Evolutionary conservation across 768 basidiomycete genomes (phyloP).

Genomic region (Candolleomyces eurysporus): DNA sequence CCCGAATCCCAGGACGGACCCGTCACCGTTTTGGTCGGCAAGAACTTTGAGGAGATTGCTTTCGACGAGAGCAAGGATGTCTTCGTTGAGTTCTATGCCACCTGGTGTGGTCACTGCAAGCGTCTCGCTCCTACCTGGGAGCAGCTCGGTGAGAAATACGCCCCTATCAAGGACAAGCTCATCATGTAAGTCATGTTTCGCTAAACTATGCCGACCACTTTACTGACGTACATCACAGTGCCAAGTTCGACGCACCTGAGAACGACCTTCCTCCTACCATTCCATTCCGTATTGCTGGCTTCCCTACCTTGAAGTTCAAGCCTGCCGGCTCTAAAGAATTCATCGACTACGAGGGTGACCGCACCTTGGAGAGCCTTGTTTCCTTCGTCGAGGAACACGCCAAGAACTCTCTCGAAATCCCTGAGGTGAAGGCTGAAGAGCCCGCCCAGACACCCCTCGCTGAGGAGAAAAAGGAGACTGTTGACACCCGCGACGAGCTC

Average conservation of each 20-base stretch:
- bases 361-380: slow-evolving; percentile 80
- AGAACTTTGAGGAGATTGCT: slow-evolving; percentile 85
- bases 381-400: slow-evolving; percentile 81
- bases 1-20: slow-evolving; percentile 81
- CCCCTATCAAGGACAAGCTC: slow-evolving; percentile 67
- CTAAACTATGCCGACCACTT: not conserved
- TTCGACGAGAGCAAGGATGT: slow-evolving; percentile 90
- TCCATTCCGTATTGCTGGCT: slow-evolving; percentile 83
- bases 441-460: slow-evolving; percentile 36
- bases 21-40: slow-evolving; percentile 82
- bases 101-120: slow-evolving; percentile 98
- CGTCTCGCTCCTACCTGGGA: slow-evolving; percentile 96
- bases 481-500: slow-evolving; percentile 44
- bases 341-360: slow-evolving; percentile 92
- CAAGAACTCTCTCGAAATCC: slow-evolving; percentile 63
- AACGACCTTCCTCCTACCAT: slow-evolving; percentile 92
- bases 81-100: slow-evolving; percentile 95
- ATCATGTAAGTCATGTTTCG: slow-evolving; percentile 57
- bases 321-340: slow-evolving; percentile 83
- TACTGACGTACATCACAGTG: slow-evolving; percentile 43
- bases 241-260: slow-evolving; percentile 95
- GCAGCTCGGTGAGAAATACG: slow-evolving; percentile 81
- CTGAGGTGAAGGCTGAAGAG: slow-evolving; percentile 22
- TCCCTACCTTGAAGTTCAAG: slow-evolving; percentile 98
- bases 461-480: slow-evolving; percentile 10